Evolutionary conservation across 1,139 yeast species (phyloP).

Genomic region (Meyerozyma carpophila): DNA sequence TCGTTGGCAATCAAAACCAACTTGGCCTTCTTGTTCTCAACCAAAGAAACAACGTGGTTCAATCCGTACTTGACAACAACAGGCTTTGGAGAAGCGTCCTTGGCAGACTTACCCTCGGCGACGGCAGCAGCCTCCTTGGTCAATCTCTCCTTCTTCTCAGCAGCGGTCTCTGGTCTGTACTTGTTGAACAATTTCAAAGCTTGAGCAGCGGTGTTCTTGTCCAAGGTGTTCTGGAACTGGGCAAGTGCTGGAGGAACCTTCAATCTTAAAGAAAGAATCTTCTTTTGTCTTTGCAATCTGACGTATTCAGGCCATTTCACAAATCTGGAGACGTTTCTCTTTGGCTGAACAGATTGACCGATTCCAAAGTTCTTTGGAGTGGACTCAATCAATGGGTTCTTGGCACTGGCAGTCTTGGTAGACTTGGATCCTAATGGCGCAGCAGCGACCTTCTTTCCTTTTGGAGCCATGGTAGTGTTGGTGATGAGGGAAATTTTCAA

Average conservation of each 20-base stretch:
- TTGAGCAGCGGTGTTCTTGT: constrained; percentile 97
- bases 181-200: constrained; percentile 95
- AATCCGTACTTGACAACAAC: constrained; percentile 94
- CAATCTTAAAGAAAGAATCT: constrained; percentile 15
- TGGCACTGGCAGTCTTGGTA: constrained; percentile 31
- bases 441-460: constrained; percentile 77
- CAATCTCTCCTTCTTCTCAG: constrained; percentile 98
- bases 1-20: constrained; percentile 96
- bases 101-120: constrained; percentile 95
- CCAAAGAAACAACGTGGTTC: constrained; percentile 93
- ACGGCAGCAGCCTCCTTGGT: constrained; percentile 98
- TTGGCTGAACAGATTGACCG: constrained; percentile 93
- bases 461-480: constrained; percentile 4
- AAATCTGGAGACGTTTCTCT: constrained; percentile 91
- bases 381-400: constrained; percentile 79
- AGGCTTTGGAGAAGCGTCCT: constrained; percentile 95
- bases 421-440: constrained; percentile 65
- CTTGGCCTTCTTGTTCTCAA: constrained; percentile 98
- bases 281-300: constrained; percentile 40
- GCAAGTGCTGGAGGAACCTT: constrained; percentile 12
- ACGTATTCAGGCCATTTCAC: constrained; percentile 99
- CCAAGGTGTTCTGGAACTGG: constrained; percentile 86
- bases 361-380: constrained; percentile 94
- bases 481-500: constrained; percentile 5
- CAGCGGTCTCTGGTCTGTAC: constrained; percentile 95